Base-by-base conservation (phyloP, 305 asterid species). In the Coffea humblotiana region DNA sequence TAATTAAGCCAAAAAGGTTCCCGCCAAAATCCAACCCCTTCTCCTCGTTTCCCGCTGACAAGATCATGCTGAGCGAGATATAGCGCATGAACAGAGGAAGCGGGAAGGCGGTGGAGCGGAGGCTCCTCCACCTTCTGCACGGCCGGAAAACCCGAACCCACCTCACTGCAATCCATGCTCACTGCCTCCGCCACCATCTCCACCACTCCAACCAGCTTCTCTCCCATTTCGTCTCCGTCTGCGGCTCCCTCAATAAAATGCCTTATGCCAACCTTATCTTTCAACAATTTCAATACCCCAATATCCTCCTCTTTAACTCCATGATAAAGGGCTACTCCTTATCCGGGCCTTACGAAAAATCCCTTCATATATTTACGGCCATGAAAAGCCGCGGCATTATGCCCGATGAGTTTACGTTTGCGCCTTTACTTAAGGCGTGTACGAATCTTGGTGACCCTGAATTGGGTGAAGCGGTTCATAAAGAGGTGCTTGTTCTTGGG, bases 71-170 rank as follows among this genome's bases (percentile, higher is more conserved):
- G 32, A n/a, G 11, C 25, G 8, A 16, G 3, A 10, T 0, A n/a
- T 23, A 48, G 37, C 6, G 18, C n/a, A 87, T 89, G 92, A 74
- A 70, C 71, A 79, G 89, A 72, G 85, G 88, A 74, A 78, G 83
- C 80, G 83, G 82, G 64, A 87, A 82, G 64, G 88, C 81, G 75
- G 97, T 88, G 78, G 97, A 91, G 78, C 90, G 92, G 78, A 71
- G 84, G 83, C 89, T 91, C 78, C 89, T 91, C 84, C 89, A 90
- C 80, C 92, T 91, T 25, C 93, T 91, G 77, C 97, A 91, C 74
- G 91, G 89, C 85, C 84, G 88, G 49, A 82, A 88, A 37, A 88
- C 90, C 60, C 87, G 91, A 48, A 81, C 74, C 80, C 89, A 74
- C 60, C 89, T 89, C 71, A 82, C 87, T 27, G 89, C 89, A 79